Evolutionary conservation across 352 stramenopile genomes (phyloP).

Genomic region (Nothophytophthora sp.): DNA sequence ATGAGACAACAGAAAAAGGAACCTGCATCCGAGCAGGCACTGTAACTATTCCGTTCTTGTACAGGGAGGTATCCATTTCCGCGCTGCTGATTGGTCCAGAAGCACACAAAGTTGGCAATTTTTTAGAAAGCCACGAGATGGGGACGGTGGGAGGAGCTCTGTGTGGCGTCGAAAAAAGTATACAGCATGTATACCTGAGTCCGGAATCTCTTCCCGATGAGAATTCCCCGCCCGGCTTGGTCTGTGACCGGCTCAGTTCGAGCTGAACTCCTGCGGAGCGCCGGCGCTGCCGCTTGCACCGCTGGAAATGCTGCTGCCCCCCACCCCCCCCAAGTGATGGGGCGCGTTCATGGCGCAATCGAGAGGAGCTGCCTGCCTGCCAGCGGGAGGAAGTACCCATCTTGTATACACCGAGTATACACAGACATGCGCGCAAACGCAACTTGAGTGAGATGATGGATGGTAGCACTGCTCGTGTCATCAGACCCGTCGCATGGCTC

Average conservation of each 20-base stretch:
- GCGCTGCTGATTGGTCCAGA: conserved; percentile 1
- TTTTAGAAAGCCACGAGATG: no score
- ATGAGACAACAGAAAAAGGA: conserved; percentile 1
- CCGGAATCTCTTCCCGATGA: neutral
- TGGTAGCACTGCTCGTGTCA: conserved; percentile 1
- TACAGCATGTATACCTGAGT: no score
- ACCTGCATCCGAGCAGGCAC: neutral
- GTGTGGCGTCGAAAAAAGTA: no score
- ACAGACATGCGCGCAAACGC: neutral
- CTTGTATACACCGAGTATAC: conserved; percentile 23
- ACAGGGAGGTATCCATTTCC: conserved; percentile 5
- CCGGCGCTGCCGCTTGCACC: conserved; percentile 32
- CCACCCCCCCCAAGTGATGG: conserved; percentile 14
- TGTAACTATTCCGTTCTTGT: conserved; percentile 4
- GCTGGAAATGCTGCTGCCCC: conserved; percentile 42
- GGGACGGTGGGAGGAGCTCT: neutral
- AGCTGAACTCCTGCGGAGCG: conserved; percentile 20
- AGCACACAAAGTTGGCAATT: neutral
- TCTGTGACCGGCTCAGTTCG: conserved; percentile 11
- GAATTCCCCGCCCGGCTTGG: conserved; percentile 10
- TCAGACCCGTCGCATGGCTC: no score
- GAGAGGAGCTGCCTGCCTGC: conserved; percentile 43
- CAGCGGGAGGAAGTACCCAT: conserved; percentile 53
- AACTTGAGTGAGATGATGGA: conserved; percentile 1
- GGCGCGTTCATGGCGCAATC: conserved; percentile 39